Base-by-base conservation (phyloP, 1,284 basidiomycete species). In the Exobasidium cylindrosporum region DNA sequence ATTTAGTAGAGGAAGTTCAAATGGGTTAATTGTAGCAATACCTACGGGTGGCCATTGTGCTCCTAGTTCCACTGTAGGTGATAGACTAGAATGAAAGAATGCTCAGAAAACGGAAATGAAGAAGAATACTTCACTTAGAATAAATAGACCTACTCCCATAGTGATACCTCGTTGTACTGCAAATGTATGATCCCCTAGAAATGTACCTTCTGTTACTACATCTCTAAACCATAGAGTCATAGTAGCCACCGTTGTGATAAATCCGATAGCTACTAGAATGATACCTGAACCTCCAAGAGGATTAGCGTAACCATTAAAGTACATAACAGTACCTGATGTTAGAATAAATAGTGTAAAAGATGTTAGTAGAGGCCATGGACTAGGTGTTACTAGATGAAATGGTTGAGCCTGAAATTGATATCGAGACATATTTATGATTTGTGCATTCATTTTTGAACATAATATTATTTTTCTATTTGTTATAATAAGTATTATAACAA, bases 91-190 rank as follows among this genome's bases (percentile, higher is more conserved):
- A 65, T 76, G 78, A 65, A 80, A 80, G 66, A 78, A 80, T 28
- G 70, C 70, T 69, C 77, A 81, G 68, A 80, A 81, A 54, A 80
- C 69, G 53, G 66, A 68, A 50, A 80, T 55, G 67, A 81, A 81
- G 65, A 80, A 77, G 64, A 79, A 79, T 32, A 77, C 67, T 68
- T 80, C 78, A 74, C 67, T 73, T 45, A 78, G 64, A 73, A 78
- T 78, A 63, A 78, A 78, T 69, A 78, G 63, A 56, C 69, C 72
- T 64, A 78, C 68, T 61, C 76, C 76, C 68, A 78, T 67, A 55
- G 70, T 78, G 64, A 78, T 69, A 72, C 76, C 76, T 76, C 78
- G 76, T 80, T 81, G 79, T 69, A 81, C 79, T 68, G 74, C 68
- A 66, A 79, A 69, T 65, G 79, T 81, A 62, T 81, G 79, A 59